Evolutionary conservation across 2,329 filamentous ascomycete species (phyloP), one percentile per base, ranked within the genome.

Genomic region (Paracamarosporium sp.): DNA sequence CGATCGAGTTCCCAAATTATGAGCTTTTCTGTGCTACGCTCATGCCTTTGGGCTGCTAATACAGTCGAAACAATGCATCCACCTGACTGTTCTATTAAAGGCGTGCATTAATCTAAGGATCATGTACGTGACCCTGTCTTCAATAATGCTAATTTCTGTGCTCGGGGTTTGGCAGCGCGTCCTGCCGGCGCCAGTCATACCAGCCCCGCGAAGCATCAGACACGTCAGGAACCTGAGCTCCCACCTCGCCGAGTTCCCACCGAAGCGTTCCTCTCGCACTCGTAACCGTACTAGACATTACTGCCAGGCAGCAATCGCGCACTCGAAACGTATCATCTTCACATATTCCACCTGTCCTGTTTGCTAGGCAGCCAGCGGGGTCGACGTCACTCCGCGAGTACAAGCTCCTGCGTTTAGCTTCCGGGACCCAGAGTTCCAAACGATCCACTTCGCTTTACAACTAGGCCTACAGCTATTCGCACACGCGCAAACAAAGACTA

Each of bases 281-380:
- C 17, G 13, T 13, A 35, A 35, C 17, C 20, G 30, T 17, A 33
- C 44, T 31, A 20, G 31, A 15, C 15, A 38, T 30, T 20, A 12
- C 24, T 38, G 25, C 6, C 33, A 53, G 48, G 33, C 55, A 50
- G 43, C 43, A 44, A 30, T 45, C 22, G 31, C 11, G 41, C 46
- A 46, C 6, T 28, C 40, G 63, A 56, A 57, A 62, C 55, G 58
- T 62, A 51, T 57, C 57, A 50, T 22, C 56, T 56, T 53, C 36
- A 20, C 15, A 46, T 12, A 17, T 35, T 17, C 45, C 31, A 65
- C 43, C 53, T 65, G 50, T 59, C 51, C 59, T 59, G 55, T 64
- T 57, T 60, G 57, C 59, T 61, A 71, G 68, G 67, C 68, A 69
- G 43, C 67, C 55, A 60, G 53, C 62, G 65, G 63, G 60, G 36